Evolutionary conservation across 2,329 filamentous ascomycete genomes (phyloP).

Genomic region (Talaromyces rugulosus): DNA sequence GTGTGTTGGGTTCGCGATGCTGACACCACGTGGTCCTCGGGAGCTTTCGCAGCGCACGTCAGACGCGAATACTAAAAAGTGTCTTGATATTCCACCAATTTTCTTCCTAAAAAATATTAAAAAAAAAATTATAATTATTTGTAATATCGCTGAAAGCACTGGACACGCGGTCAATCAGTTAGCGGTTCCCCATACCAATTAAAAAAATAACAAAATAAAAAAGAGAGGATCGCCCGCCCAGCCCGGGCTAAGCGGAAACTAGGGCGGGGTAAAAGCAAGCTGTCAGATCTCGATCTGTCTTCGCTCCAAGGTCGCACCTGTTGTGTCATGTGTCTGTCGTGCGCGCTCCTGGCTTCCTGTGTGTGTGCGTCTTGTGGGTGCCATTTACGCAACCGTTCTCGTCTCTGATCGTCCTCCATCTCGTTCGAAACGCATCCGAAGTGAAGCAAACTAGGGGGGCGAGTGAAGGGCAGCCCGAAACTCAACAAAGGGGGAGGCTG

Average conservation of each 20-base stretch:
- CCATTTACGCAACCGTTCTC: constrained; percentile 1
- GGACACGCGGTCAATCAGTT: constrained; percentile 4
- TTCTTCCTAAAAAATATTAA: too few relatives aligned
- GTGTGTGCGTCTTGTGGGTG: constrained; percentile 2
- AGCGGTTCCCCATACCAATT: constrained; percentile 2
- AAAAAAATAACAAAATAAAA: neutral
- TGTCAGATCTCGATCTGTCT: constrained; percentile 14
- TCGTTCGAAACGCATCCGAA: neutral
- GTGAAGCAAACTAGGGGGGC: neutral
- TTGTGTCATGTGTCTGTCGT: constrained; percentile 10
- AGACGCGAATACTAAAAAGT: neutral
- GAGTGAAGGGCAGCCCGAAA: neutral
- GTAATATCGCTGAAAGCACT: neutral
- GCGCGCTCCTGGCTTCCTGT: neutral
- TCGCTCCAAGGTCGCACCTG: neutral
- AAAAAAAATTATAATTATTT: neutral
- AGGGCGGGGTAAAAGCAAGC: constrained; percentile 14
- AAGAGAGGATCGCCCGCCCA: constrained; percentile 8
- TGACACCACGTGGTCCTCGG: neutral
- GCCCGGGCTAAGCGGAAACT: constrained; percentile 8
- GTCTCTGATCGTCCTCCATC: neutral
- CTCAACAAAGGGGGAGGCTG: neutral
- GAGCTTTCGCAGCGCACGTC: too few relatives aligned
- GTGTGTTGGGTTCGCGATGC: neutral
- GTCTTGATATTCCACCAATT: too few relatives aligned